Percentiles rank a stretch among this genome's conserved stretches.
Conservation (phyloP, 2,329 filamentous ascomycete genomes). For the Aspergillus calidoustus region DNA sequence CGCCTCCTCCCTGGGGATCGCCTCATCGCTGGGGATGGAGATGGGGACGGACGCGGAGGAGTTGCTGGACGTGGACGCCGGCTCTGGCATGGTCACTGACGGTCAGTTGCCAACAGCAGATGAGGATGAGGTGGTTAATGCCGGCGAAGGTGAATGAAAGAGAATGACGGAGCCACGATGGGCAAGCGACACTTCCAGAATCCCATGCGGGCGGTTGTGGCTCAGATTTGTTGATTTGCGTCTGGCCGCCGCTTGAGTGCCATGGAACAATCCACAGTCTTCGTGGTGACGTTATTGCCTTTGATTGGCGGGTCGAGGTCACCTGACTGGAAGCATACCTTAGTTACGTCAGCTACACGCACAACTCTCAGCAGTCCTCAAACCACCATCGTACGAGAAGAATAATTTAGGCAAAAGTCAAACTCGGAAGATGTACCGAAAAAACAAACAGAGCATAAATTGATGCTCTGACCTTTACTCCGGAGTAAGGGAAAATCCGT, state of each 20-base stretch:
- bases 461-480: no score
- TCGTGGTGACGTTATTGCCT: background rate
- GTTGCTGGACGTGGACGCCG: conserved; percentile 39
- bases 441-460: no score
- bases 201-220: background rate
- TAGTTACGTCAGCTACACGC: background rate
- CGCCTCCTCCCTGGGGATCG: conserved; percentile 23
- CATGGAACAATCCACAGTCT: background rate
- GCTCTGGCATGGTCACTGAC: conserved; percentile 18
- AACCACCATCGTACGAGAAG: no score
- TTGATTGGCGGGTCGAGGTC: background rate
- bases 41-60: background rate
- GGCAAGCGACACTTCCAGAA: background rate
- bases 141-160: background rate
- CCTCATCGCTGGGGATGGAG: background rate
- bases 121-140: background rate
- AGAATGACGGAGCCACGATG: conserved; percentile 11
- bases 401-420: no score
- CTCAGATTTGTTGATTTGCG: background rate
- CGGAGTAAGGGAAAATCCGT: no score
- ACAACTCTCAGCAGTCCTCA: no score
- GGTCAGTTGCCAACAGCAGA: background rate
- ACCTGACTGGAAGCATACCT: background rate
- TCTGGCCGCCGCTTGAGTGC: background rate
- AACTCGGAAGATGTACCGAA: no score